phyloP scores from a whole-genome alignment of 257 asterid species.

The Solanum pimpinellifolium region DNA sequence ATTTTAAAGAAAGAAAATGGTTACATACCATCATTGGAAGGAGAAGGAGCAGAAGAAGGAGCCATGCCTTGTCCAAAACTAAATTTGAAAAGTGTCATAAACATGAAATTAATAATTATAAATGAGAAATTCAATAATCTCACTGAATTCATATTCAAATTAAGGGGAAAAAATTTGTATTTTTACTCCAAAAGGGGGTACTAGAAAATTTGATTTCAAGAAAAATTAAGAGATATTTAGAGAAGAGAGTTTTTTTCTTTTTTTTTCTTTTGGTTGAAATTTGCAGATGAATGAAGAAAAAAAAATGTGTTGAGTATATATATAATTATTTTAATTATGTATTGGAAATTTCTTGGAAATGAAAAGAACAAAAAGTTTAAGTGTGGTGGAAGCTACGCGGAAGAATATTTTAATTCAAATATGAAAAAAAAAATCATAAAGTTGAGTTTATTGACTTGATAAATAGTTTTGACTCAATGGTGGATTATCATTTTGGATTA shows the following conservation, averaged over 20 bases:
- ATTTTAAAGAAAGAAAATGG: neutral
- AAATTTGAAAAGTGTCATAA: neutral
- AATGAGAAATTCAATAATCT: neutral
- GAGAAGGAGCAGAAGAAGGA: slow-evolving; percentile 11
- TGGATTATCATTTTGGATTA: neutral
- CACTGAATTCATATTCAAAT: slow-evolving; percentile 3
- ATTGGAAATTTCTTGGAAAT: neutral
- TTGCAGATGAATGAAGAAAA: neutral
- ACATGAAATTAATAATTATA: neutral
- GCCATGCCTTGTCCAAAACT: slow-evolving; percentile 6
- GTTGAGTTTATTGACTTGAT: neutral
- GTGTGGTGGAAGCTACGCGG: neutral
- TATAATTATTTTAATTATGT: neutral
- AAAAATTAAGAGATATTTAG: neutral
- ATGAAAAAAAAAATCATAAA: neutral
- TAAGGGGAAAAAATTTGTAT: neutral
- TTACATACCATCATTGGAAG: slow-evolving; percentile 6
- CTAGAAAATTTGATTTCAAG: neutral
- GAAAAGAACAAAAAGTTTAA: neutral
- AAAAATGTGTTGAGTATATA: neutral
- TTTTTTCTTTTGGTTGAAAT: neutral
- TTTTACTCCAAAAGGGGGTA: neutral
- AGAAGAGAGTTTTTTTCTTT: neutral
- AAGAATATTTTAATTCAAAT: neutral
- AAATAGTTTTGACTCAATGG: neutral